These are phyloP conservation scores for Epichloe baconii DNA, from an alignment of 2,329 filamentous ascomycete species.

Conservation along the genomic window DNA sequence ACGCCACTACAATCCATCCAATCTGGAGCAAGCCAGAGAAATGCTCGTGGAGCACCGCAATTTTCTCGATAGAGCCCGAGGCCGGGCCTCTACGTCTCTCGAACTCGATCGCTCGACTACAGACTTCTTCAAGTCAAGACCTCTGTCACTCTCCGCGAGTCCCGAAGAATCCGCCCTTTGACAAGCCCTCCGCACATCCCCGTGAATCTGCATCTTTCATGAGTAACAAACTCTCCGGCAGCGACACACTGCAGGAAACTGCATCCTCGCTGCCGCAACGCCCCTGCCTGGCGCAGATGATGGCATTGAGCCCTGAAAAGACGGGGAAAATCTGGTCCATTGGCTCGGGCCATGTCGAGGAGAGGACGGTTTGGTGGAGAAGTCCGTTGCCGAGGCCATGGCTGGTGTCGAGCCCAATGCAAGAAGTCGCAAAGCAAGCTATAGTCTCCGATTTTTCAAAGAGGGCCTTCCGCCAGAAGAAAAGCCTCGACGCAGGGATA, in stretches of 20 bases:
- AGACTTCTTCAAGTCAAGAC: constrained; percentile 14
- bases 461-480: constrained; percentile 49
- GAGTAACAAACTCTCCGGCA: constrained; percentile 6
- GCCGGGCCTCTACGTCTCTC: constrained; percentile 20
- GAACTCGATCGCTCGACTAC: constrained; percentile 19
- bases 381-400: constrained; percentile 50
- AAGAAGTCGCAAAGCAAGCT: constrained; percentile 54
- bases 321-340: constrained; percentile 55
- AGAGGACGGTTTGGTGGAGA: constrained; percentile 46
- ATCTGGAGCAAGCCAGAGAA: constrained; percentile 22
- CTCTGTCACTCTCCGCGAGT: constrained; percentile 14
- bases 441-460: constrained; percentile 54
- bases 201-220: constrained; percentile 7
- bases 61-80: constrained; percentile 17
- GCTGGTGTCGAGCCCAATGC: constrained; percentile 48
- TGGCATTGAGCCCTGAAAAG: constrained; percentile 38
- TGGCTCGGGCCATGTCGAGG: constrained; percentile 34
- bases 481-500: constrained; percentile 39
- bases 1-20: constrained; percentile 19
- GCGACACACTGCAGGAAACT: constrained; percentile 5
- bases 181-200: constrained; percentile 10
- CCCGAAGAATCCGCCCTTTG: constrained; percentile 15
- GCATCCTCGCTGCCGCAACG: constrained; percentile 17
- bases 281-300: constrained; percentile 28
- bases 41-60: constrained; percentile 23